phyloP scores from a whole-genome alignment of 176 grass and related monocot genomes.

The Ananas comosus region DNA sequence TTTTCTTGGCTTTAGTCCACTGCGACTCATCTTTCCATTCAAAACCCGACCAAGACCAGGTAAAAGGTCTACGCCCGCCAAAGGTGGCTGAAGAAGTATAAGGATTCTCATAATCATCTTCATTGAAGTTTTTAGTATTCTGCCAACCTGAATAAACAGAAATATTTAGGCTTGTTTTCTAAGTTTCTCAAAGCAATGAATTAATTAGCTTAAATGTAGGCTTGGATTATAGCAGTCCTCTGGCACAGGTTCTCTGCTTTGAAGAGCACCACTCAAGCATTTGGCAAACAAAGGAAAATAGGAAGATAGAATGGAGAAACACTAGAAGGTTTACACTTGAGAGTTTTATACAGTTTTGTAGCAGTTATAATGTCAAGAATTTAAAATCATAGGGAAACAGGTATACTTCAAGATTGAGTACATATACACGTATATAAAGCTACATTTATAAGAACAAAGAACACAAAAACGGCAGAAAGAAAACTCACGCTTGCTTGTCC shows the following conservation, averaged over 20 bases:
- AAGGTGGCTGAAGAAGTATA: constrained; percentile 21
- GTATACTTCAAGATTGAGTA: too few species aligned
- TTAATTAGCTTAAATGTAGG: background rate
- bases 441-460: background rate
- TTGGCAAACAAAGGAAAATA: too few species aligned
- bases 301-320: too few species aligned
- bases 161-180: constrained; percentile 3
- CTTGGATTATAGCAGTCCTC: too few species aligned
- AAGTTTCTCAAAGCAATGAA: constrained; percentile 1
- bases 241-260: too few species aligned
- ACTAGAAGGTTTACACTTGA: too few species aligned
- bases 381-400: too few species aligned
- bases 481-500: constrained; percentile 33
- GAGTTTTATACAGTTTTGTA: too few species aligned
- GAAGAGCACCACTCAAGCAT: too few species aligned
- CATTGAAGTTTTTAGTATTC: constrained; percentile 35
- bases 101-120: constrained; percentile 16
- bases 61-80: constrained; percentile 50
- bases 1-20: constrained; percentile 35
- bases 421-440: background rate
- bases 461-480: constrained; percentile 1
- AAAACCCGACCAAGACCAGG: constrained; percentile 38
- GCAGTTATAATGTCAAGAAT: too few species aligned
- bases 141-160: constrained; percentile 20
- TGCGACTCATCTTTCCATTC: constrained; percentile 48